A percentile compares a stretch with the other conserved stretches of the same genome.
Evolutionary conservation across 2,329 filamentous ascomycete species (phyloP).

Genomic region (Alternaria brassicae): DNA sequence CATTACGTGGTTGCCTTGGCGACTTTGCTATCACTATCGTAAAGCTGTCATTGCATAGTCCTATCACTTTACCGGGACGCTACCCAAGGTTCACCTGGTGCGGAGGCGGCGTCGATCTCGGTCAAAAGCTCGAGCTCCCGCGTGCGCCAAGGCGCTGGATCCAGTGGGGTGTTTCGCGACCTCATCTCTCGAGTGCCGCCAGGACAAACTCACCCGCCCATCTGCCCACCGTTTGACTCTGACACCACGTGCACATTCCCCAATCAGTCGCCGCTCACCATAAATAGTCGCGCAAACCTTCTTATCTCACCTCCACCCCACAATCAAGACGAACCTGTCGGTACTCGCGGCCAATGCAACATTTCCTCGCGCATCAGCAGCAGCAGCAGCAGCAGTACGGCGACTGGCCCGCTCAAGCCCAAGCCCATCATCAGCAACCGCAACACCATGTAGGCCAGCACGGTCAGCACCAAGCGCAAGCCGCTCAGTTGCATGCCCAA

Average conservation of each 20-base stretch:
- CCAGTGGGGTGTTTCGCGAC: slow-evolving; percentile 35
- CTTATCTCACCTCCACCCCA: slow-evolving; percentile 9
- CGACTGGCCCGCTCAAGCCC: slow-evolving; percentile 38
- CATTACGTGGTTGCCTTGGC: background rate
- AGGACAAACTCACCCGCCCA: slow-evolving; percentile 24
- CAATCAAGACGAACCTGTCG: slow-evolving; percentile 17
- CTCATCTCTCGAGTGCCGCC: slow-evolving; percentile 36
- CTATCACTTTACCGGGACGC: slow-evolving; percentile 5
- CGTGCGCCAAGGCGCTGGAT: slow-evolving; percentile 32
- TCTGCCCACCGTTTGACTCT: slow-evolving; percentile 19
- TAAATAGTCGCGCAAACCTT: slow-evolving; percentile 6
- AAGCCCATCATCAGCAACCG: slow-evolving; percentile 54
- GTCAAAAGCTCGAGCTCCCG: slow-evolving; percentile 35
- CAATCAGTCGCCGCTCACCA: slow-evolving; percentile 14
- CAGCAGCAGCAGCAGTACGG: slow-evolving; percentile 69
- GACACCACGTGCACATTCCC: slow-evolving; percentile 19
- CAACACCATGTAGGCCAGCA: slow-evolving; percentile 52
- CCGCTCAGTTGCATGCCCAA: slow-evolving; percentile 56
- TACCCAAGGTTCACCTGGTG: slow-evolving; percentile 23
- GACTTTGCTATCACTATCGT: background rate
- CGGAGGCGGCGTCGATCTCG: slow-evolving; percentile 27
- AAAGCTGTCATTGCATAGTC: background rate
- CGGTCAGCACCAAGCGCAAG: slow-evolving; percentile 50
- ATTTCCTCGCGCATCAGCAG: slow-evolving; percentile 69
- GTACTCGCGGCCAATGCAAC: slow-evolving; percentile 57